Evolutionary conservation across 768 basidiomycete genomes (phyloP).

Genomic region (Mycena vulgaris): DNA sequence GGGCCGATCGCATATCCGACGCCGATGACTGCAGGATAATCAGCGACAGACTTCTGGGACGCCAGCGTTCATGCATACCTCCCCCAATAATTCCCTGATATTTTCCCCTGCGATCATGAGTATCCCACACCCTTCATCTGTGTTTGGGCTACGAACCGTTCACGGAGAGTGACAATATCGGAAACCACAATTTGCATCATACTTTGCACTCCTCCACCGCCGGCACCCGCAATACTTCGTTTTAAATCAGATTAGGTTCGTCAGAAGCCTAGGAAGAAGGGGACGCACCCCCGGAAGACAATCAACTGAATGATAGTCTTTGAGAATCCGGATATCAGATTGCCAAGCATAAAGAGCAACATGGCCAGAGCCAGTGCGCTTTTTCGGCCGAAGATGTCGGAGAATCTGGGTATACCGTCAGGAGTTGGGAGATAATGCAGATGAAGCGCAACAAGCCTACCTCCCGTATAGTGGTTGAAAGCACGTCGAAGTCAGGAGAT

Average conservation of each 20-base stretch:
- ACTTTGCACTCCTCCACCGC: slow-evolving; percentile 80
- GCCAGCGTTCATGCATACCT: neutral
- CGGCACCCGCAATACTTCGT: slow-evolving; percentile 68
- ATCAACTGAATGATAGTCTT: slow-evolving; percentile 78
- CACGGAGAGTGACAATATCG: slow-evolving; percentile 80
- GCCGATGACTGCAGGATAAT: slow-evolving; percentile 51
- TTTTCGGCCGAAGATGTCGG: slow-evolving; percentile 80
- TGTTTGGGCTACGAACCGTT: slow-evolving; percentile 57
- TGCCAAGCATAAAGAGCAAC: slow-evolving; percentile 75
- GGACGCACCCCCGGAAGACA: slow-evolving; percentile 66
- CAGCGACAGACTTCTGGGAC: slow-evolving; percentile 44
- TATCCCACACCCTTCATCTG: neutral
- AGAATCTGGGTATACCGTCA: slow-evolving; percentile 50
- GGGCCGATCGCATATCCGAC: slow-evolving; percentile 79
- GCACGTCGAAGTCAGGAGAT: slow-evolving; percentile 76
- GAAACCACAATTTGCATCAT: slow-evolving; percentile 81
- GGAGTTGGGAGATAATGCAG: neutral
- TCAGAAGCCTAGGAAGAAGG: neutral
- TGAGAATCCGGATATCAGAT: slow-evolving; percentile 75
- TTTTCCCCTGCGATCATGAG: slow-evolving; percentile 65
- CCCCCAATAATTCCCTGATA: slow-evolving; percentile 84
- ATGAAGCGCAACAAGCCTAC: slow-evolving; percentile 10
- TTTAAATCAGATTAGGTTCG: neutral
- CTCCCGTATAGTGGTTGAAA: slow-evolving; percentile 76
- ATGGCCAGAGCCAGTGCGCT: slow-evolving; percentile 69